phyloP scores from a whole-genome alignment of 192 early-diverging fungal species.

The Backusella circina region DNA sequence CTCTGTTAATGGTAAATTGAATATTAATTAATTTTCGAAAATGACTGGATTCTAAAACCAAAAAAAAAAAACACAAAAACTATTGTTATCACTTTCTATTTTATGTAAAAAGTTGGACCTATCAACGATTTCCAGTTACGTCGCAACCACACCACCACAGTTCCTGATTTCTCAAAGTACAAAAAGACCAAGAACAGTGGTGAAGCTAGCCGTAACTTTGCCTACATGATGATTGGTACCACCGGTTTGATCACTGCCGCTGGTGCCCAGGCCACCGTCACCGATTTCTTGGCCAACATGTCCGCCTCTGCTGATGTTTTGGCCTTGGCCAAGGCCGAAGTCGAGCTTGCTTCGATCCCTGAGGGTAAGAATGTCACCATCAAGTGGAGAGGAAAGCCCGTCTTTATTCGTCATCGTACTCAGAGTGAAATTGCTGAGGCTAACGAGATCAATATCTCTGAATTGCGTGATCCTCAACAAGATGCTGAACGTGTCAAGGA shows the following conservation, averaged over 20 bases:
- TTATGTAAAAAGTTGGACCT: slow-evolving; percentile 15
- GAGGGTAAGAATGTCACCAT: slow-evolving; percentile 95
- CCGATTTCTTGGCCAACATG: slow-evolving; percentile 81
- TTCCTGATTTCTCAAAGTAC: slow-evolving; percentile 79
- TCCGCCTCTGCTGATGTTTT: slow-evolving; percentile 97
- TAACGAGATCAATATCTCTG: slow-evolving; percentile 70
- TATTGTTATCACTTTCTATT: background rate
- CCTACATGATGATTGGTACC: slow-evolving; percentile 94
- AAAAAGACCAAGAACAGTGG: slow-evolving; percentile 58
- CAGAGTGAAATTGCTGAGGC: slow-evolving; percentile 92
- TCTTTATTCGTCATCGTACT: slow-evolving; percentile 97
- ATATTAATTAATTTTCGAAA: background rate
- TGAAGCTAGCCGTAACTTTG: slow-evolving; percentile 70
- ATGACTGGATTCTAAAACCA: background rate
- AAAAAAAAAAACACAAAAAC: background rate
- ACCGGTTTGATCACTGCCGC: slow-evolving; percentile 78
- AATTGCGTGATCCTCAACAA: slow-evolving; percentile 88
- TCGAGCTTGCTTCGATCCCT: slow-evolving; percentile 87
- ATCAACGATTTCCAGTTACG: slow-evolving; percentile 36
- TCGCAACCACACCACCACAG: slow-evolving; percentile 45
- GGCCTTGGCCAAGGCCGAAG: slow-evolving; percentile 97
- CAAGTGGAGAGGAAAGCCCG: slow-evolving; percentile 99
- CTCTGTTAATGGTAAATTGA: slow-evolving; percentile 42
- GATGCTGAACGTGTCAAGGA: slow-evolving; percentile 87
- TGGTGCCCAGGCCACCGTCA: slow-evolving; percentile 87